Evolutionary conservation across 192 early-diverging fungal species (phyloP), one percentile per base, ranked within the genome.

Genomic region (Coemansia sp.): DNA sequence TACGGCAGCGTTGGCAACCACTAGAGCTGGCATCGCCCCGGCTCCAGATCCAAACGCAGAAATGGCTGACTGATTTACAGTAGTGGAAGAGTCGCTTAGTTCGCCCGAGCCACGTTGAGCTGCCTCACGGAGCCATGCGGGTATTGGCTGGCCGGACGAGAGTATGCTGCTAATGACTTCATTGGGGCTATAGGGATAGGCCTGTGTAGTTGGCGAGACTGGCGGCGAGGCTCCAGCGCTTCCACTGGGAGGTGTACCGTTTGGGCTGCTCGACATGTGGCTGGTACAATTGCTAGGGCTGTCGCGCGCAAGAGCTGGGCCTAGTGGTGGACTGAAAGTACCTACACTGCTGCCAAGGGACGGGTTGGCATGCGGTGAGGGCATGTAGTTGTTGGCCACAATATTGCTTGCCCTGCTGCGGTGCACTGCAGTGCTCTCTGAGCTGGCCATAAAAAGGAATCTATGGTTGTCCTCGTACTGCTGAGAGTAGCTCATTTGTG

Each of bases 91-190:
- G 20, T 22, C 49, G 20, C 49, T 50, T 50, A 20, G 20, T 20
- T 50, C 49, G 49, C 49, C 49, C 20, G 49, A 50, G n/a, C 49
- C 49, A 50, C 20, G 49, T 22, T 50, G 49, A 6, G 49, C 77
- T 11, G 81, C 81, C 18, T 84, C 81, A 18, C 81, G 73, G 27
- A 84, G 62, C 81, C 81, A 84, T 2, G 73, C 69, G n/a, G 81
- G 81, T 53, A 84, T 84, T 13, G 81, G 81, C 60, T 84, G 76
- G 5, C 76, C 76, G 1, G 81, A 84, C 1, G 78, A 68, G 43
- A 84, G 69, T 16, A 84, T 84, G 68, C 72, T 70, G n/a, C 79
- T 84, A 55, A 84, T 84, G 2, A 77, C 81, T 50, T 84, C 81
- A 20, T 50, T 50, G 24, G 49, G 49, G 49, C 49, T 0, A 76